Evolutionary conservation across 2,329 filamentous ascomycete species (phyloP), one percentile per base, ranked within the genome.

Genomic region (Fusarium sp.): DNA sequence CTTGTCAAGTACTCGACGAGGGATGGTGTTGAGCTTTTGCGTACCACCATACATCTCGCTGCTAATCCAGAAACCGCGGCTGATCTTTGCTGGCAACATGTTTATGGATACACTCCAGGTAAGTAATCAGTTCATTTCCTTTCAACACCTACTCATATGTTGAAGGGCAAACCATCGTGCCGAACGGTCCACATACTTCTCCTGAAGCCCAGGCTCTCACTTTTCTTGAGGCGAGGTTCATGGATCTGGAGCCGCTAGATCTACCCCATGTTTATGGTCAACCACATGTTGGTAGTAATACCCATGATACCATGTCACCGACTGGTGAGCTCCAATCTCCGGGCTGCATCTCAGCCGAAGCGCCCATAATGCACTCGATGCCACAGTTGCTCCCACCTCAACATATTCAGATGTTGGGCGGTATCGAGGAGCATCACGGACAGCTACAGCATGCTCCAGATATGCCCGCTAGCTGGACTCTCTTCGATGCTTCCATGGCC

Each of bases 91-190:
- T 69, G 57, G 56, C 63, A 61, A 56, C 38, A 66, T n/a, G 47
- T 69, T 32, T 66, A 69, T 33, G 37, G 38, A 22, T 66, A 47
- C n/a, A 20, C 57, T 17, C 20, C 56, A 57, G 56, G 66, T 66
- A 50, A 69, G 56, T 30, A 38, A 25, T 33, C 25, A 15, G 7
- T 22, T 4, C 22, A 37, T 27, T 33, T 52, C 60, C 4, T 57
- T 32, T 8, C 2, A 62, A 57, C 63, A 62, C 63, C 7, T 17
- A 57, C 33, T 22, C 17, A 15, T 22, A 20, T 27, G 47, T 38
- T 56, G 15, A 66, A 6, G 25, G 20, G 11, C 30, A 66, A 63
- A 56, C 15, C 7, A 22, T 22, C 17, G 20, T 32, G 37, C 25
- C 30, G 5, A 40, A 15, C 12, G 20, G 32, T 37, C 59, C 47